phyloP scores from a whole-genome alignment of 306 rosid species.

The Lupinus albus region DNA sequence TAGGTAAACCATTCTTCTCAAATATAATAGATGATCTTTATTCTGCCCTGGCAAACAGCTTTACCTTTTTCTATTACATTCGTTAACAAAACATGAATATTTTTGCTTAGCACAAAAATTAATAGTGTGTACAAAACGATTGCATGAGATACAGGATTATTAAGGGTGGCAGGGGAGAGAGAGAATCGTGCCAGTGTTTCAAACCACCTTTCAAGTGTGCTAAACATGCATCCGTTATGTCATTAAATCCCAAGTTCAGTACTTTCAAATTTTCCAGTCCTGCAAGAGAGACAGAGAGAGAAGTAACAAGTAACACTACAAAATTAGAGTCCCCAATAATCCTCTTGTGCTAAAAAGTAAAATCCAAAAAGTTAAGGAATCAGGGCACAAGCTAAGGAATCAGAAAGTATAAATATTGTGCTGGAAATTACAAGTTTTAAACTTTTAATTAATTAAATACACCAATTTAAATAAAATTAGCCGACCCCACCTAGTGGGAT shows the following conservation, averaged over 20 bases:
- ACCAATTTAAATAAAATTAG: no score
- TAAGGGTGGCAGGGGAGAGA: neutral
- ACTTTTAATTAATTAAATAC: no score
- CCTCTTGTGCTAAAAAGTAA: conserved; percentile 18
- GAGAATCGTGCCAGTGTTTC: conserved; percentile 12
- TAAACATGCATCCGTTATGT: conserved; percentile 71
- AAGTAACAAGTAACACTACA: neutral
- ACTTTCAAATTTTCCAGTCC: conserved; percentile 75
- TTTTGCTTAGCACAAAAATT: neutral
- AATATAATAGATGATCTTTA: conserved; percentile 19
- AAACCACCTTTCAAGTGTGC: conserved; percentile 75
- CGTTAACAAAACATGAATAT: neutral
- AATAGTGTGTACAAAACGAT: conserved; percentile 7
- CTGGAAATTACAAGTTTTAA: no score
- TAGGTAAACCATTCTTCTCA: conserved; percentile 19
- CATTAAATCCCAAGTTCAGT: conserved; percentile 78
- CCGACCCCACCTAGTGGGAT: no score
- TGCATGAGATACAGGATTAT: neutral
- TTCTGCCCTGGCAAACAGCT: conserved; percentile 20
- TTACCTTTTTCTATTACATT: neutral
- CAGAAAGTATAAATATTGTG: no score
- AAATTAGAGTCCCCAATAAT: conserved; percentile 8
- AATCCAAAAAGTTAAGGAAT: neutral
- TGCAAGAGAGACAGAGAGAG: conserved; percentile 35
- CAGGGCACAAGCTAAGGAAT: no score